phyloP scores from a whole-genome alignment of 2,329 filamentous ascomycete species.

The Aspergillus persii region DNA sequence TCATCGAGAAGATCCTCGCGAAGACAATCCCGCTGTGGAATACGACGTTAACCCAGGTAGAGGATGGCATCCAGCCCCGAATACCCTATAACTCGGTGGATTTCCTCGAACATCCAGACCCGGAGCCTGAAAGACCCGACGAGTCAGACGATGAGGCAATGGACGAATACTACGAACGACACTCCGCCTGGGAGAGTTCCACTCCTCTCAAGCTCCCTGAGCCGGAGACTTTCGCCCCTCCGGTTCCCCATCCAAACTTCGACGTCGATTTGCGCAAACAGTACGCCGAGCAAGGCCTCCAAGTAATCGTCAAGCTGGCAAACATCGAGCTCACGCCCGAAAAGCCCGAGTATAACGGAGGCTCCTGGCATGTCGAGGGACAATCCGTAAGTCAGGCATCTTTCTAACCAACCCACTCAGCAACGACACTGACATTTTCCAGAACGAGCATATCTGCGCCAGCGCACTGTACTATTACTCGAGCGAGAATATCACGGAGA shows the following conservation, averaged over 20 bases:
- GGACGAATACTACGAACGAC: slow-evolving; percentile 2
- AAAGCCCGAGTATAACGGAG: slow-evolving; percentile 53
- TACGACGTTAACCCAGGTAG: too few species aligned
- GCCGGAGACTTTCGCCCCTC: slow-evolving; percentile 7
- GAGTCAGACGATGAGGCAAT: slow-evolving; percentile 3
- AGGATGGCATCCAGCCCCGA: background rate
- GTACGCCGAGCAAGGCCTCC: slow-evolving; percentile 36
- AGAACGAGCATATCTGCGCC: slow-evolving; percentile 62
- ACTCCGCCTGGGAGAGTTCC: background rate
- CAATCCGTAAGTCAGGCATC: slow-evolving; percentile 17
- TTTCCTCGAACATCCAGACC: slow-evolving; percentile 1
- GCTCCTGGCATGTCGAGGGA: slow-evolving; percentile 48
- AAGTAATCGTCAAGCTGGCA: slow-evolving; percentile 60
- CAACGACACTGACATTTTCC: background rate
- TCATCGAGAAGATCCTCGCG: slow-evolving; percentile 39
- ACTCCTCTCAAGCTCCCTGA: slow-evolving; percentile 15
- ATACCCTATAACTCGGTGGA: slow-evolving; percentile 11
- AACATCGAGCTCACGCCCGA: slow-evolving; percentile 61
- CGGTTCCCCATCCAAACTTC: background rate
- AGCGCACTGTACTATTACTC: slow-evolving; percentile 67
- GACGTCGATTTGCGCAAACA: slow-evolving; percentile 21
- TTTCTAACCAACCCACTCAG: background rate
- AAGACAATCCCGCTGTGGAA: slow-evolving; percentile 43
- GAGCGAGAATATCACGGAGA: slow-evolving; percentile 59
- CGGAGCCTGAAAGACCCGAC: slow-evolving; percentile 7